A percentile compares a stretch with the other conserved stretches of the same genome.
Evolutionary conservation across 768 basidiomycete species (phyloP).

Genomic region (Lenzites betulinus): DNA sequence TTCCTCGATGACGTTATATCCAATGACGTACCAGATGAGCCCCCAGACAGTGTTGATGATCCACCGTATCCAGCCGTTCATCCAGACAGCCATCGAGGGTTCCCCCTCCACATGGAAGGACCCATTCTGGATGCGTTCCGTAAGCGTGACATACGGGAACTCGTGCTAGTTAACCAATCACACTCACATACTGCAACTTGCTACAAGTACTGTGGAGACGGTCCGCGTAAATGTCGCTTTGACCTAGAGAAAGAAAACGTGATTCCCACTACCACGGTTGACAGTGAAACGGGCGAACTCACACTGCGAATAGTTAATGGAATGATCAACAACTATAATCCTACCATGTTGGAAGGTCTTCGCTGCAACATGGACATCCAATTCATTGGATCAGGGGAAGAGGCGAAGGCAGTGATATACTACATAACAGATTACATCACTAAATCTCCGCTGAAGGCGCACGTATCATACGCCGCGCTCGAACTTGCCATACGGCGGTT

Average conservation of each 20-base stretch:
- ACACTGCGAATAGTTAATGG: slow-evolving; percentile 39
- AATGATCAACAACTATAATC: slow-evolving; percentile 46
- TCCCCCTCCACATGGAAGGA: neutral
- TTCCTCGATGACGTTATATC: neutral
- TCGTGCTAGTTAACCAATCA: slow-evolving; percentile 29
- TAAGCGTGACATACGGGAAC: neutral
- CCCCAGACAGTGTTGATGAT: neutral
- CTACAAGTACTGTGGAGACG: slow-evolving; percentile 39
- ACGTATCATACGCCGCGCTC: slow-evolving; percentile 43
- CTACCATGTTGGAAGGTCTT: slow-evolving; percentile 36
- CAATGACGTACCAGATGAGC: neutral
- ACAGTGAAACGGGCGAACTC: slow-evolving; percentile 32
- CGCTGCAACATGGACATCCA: too few species aligned
- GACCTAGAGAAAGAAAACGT: neutral
- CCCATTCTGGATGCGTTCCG: neutral
- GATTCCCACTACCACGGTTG: neutral
- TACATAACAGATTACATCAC: slow-evolving; percentile 55
- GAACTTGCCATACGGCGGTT: slow-evolving; percentile 21
- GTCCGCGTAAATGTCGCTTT: slow-evolving; percentile 34
- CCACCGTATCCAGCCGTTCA: neutral
- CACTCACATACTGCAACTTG: slow-evolving; percentile 40
- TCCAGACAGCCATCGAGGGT: neutral
- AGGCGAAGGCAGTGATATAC: slow-evolving; percentile 45
- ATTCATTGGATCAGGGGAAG: slow-evolving; percentile 47
- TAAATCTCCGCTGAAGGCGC: slow-evolving; percentile 43